Percentiles rank a stretch among this genome's conserved stretches.
These are phyloP conservation scores for Chaetomiaceae sp. DNA, from an alignment of 2,329 filamentous ascomycete genomes.

Conservation along the genomic window DNA sequence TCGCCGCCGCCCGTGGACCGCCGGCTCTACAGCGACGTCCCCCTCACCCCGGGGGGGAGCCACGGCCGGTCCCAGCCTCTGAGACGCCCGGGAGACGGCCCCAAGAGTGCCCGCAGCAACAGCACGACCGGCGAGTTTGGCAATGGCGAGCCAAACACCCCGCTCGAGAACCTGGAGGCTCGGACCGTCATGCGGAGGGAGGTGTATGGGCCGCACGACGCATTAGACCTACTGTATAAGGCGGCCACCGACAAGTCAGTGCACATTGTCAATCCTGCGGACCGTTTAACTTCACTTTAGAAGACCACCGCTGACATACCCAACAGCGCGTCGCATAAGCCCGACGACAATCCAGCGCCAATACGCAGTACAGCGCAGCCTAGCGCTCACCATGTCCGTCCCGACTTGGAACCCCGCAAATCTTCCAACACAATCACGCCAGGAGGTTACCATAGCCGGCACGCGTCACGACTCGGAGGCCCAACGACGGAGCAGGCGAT, in stretches of 20 bases:
- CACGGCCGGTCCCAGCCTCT: slow-evolving; percentile 61
- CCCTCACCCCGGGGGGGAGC: slow-evolving; percentile 60
- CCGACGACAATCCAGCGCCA: slow-evolving; percentile 14
- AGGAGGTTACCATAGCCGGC: slow-evolving; percentile 17
- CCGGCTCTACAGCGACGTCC: slow-evolving; percentile 45
- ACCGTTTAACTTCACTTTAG: not conserved
- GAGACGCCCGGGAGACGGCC: slow-evolving; percentile 48
- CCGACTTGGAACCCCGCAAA: slow-evolving; percentile 15
- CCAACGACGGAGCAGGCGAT: slow-evolving; percentile 33
- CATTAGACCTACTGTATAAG: slow-evolving; percentile 84
- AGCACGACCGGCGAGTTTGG: slow-evolving; percentile 33
- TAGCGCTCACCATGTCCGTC: slow-evolving; percentile 13
- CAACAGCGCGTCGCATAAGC: slow-evolving; percentile 19
- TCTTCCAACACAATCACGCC: slow-evolving; percentile 14
- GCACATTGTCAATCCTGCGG: slow-evolving; percentile 4
- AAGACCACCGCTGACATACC: slow-evolving; percentile 12
- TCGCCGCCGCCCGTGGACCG: slow-evolving; percentile 39
- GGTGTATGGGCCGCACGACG: slow-evolving; percentile 88
- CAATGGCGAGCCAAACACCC: slow-evolving; percentile 52
- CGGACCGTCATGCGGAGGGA: slow-evolving; percentile 60
- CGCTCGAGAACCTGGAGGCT: slow-evolving; percentile 59
- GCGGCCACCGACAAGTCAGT: slow-evolving; percentile 59
- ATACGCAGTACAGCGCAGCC: slow-evolving; percentile 12
- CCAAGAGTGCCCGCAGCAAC: slow-evolving; percentile 31
- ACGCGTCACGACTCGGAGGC: slow-evolving; percentile 19